phyloP scores from a whole-genome alignment of 2,329 filamentous ascomycete genomes.

The Hymenotorrendiella dingleyae region DNA sequence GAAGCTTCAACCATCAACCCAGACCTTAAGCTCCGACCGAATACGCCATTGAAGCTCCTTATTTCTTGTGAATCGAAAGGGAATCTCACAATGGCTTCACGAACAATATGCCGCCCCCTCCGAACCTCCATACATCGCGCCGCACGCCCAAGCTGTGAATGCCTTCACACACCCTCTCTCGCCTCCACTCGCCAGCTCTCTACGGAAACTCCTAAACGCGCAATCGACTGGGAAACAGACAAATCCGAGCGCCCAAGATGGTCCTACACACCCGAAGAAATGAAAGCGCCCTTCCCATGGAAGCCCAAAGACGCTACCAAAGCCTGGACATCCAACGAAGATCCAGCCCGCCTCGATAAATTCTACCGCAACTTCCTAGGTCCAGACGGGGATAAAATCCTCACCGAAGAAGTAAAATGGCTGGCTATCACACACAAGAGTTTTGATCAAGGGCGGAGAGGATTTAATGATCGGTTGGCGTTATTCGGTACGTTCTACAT shows the following conservation, averaged over 20 bases:
- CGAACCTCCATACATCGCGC: slow-evolving; percentile 31
- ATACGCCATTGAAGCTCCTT: not conserved
- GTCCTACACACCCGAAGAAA: slow-evolving; percentile 61
- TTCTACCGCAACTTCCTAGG: slow-evolving; percentile 77
- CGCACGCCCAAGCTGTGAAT: slow-evolving; percentile 24
- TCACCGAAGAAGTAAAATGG: slow-evolving; percentile 94
- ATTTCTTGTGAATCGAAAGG: too few species aligned
- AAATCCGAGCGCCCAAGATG: slow-evolving; percentile 51
- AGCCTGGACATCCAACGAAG: slow-evolving; percentile 65
- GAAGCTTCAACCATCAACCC: not conserved
- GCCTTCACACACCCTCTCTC: slow-evolving; percentile 14
- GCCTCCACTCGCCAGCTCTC: slow-evolving; percentile 23
- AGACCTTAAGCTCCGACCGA: too few species aligned
- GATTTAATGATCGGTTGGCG: slow-evolving; percentile 91
- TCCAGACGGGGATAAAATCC: slow-evolving; percentile 60
- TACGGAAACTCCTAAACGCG: slow-evolving; percentile 20
- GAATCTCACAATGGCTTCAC: slow-evolving; percentile 39
- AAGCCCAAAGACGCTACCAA: slow-evolving; percentile 48
- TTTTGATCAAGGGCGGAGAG: slow-evolving; percentile 89
- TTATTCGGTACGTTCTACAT: slow-evolving; percentile 61
- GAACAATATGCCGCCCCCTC: slow-evolving; percentile 36
- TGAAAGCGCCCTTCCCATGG: slow-evolving; percentile 61
- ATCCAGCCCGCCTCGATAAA: slow-evolving; percentile 66
- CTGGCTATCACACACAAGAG: slow-evolving; percentile 96
- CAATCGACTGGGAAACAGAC: slow-evolving; percentile 29